Evolutionary conservation across 805 yeast genomes (phyloP).

Genomic region (Zygotorulaspora florentina): DNA sequence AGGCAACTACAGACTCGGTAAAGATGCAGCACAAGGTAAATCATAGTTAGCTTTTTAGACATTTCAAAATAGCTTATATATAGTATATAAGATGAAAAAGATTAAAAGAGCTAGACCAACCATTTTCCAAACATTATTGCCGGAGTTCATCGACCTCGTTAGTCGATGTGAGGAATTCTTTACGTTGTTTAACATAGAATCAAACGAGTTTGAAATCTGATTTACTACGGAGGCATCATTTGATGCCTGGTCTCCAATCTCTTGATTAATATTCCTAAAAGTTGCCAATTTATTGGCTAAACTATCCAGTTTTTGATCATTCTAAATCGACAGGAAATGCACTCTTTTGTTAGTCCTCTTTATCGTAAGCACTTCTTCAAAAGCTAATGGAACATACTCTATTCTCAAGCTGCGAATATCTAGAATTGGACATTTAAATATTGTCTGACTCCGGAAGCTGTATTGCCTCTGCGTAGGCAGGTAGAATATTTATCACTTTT

Average conservation of each 20-base stretch:
- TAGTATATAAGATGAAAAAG: constrained; percentile 54
- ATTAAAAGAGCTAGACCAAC: constrained; percentile 52
- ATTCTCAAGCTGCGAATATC: constrained; percentile 32
- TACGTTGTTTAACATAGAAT: constrained; percentile 45
- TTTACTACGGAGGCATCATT: constrained; percentile 45
- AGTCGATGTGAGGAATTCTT: constrained; percentile 49
- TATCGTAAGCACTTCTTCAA: not conserved
- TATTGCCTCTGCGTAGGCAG: not conserved
- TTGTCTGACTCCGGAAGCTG: not conserved
- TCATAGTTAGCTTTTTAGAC: constrained; percentile 2
- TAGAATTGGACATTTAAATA: constrained; percentile 30
- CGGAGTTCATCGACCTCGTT: constrained; percentile 52
- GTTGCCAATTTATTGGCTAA: constrained; percentile 63
- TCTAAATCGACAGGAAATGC: constrained; percentile 35
- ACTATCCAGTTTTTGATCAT: constrained; percentile 58
- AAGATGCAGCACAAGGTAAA: constrained; percentile 57
- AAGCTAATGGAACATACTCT: constrained; percentile 18
- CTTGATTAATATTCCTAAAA: constrained; percentile 61
- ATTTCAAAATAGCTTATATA: constrained; percentile 44
- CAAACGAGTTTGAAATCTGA: constrained; percentile 48
- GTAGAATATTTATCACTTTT: not conserved
- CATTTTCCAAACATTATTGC: constrained; percentile 56
- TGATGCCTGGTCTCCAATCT: constrained; percentile 60
- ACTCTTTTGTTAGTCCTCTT: constrained; percentile 2
- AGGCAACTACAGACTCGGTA: constrained; percentile 83